Percentiles rank a stretch among this genome's conserved stretches.
Evolutionary conservation across 1,139 yeast genomes (phyloP).

Genomic region (Debaryomycetaceae sp.): DNA sequence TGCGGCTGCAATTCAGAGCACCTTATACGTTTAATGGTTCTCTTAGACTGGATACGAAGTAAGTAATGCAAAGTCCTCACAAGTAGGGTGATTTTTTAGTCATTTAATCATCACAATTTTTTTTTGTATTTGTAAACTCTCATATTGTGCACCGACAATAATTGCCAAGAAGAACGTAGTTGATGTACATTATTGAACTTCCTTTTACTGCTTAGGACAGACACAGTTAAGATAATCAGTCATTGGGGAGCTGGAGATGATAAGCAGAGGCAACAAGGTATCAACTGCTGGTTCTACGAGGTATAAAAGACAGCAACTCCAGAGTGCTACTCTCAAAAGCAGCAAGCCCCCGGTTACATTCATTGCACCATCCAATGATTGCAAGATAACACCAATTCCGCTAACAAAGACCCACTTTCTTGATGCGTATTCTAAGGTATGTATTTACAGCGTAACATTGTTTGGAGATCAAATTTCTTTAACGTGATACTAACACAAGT

Average conservation of each 20-base stretch:
- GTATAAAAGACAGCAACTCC: not conserved
- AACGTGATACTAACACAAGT: slow-evolving; percentile 11
- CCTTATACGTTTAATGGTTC: slow-evolving; percentile 4
- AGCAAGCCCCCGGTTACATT: slow-evolving; percentile 4
- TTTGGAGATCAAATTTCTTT: not conserved
- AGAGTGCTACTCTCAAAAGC: not conserved
- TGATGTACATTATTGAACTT: no score
- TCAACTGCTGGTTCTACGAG: not conserved
- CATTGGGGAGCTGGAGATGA: not conserved
- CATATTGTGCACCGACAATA: not conserved
- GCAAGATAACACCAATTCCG: slow-evolving; percentile 25
- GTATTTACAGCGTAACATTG: slow-evolving; percentile 4
- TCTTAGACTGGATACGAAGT: not conserved
- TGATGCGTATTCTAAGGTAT: slow-evolving; percentile 52
- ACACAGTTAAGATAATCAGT: not conserved
- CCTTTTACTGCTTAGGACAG: not conserved
- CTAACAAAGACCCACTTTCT: slow-evolving; percentile 58
- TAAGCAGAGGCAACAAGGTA: not conserved
- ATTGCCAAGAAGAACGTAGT: no score
- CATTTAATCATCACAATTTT: not conserved
- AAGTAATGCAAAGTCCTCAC: not conserved
- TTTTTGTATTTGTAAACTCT: not conserved
- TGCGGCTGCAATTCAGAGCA: slow-evolving; percentile 16
- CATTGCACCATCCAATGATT: slow-evolving; percentile 19
- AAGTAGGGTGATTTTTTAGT: not conserved